These are phyloP conservation scores for Globisporangium alternatum DNA, from an alignment of 352 stramenopile genomes.

Conservation along the genomic window DNA sequence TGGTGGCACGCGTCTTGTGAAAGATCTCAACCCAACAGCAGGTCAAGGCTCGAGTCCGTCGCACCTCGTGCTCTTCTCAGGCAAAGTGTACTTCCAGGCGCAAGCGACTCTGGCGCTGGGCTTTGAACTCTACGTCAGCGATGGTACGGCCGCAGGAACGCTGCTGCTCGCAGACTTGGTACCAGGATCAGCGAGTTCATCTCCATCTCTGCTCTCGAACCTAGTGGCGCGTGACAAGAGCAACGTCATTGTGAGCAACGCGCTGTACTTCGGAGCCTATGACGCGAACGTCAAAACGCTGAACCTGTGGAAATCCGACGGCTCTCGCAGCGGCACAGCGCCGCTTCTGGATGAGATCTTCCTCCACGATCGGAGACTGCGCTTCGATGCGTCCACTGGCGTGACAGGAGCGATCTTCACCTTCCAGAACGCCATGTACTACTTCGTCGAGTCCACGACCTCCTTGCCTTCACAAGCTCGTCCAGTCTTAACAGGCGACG, in stretches of 20 bases:
- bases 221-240: constrained; percentile 4
- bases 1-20: constrained; percentile 42
- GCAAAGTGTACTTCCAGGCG: constrained; percentile 39
- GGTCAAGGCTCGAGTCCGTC: constrained; percentile 36
- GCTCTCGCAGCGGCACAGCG: constrained; percentile 20
- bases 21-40: constrained; percentile 37
- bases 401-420: constrained; percentile 11
- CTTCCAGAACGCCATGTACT: constrained; percentile 25
- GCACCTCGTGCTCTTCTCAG: constrained; percentile 33
- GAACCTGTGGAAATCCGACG: constrained; percentile 36
- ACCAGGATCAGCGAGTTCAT: constrained; percentile 23
- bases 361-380: constrained; percentile 10
- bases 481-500: background rate
- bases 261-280: constrained; percentile 28
- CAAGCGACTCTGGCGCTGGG: constrained; percentile 23
- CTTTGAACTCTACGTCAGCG: constrained; percentile 56
- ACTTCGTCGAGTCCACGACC: constrained; percentile 15
- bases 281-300: constrained; percentile 10
- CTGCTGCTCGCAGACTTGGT: constrained; percentile 31
- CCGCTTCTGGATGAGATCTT: constrained; percentile 27
- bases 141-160: constrained; percentile 46
- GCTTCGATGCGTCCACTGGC: constrained; percentile 6
- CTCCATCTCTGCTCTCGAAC: constrained; percentile 23
- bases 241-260: constrained; percentile 10
- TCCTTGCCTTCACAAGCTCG: background rate